Evolutionary conservation across 345 rosid species (phyloP), one percentile per base, ranked within the genome.

Genomic region (Hibiscus mutabilis): DNA sequence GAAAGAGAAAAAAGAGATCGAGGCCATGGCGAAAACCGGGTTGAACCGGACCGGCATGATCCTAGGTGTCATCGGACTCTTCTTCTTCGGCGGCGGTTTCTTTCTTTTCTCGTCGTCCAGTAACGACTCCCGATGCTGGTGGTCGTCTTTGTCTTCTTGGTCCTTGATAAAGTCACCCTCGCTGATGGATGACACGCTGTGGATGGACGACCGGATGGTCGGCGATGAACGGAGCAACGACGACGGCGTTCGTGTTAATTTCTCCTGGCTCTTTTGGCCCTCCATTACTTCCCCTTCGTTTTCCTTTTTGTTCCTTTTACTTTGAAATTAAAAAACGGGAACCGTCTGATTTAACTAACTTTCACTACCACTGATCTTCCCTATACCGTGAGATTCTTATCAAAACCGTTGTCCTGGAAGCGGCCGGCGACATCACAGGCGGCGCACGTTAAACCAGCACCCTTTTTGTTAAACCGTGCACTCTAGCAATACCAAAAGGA

Each of bases 141-240:
- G 77, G 16, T 69, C 77, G 24, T 67, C 73, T 13, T 33, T 69
- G 24, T 72, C 77, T 29, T 70, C 70, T 68, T 70, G 78, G 47
- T 77, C 66, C 69, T 75, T 82, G 68, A 53, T 75, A 51, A 83
- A 75, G 61, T 84, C 93, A 61, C 74, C 84, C 71, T 91, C 92
- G 40, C 76, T 78, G 72, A 89, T 78, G n/a, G 91, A 91, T 19
- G 85, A 79, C 12, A 94, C 79, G 62, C 98, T 94, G 71, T 91
- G 95, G 67, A 94, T 84, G 66, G 98, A 89, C 9, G 96, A 91
- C 75, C 96, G 91, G 74, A 87, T 78, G 75, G 92, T 92, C 5
- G 97, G 90, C 12, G 95, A 84, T 21, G 97, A 89, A 35, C 96
- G 88, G 61, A 94, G 91, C 31, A 95, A 90, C 55, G 96, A 90